Evolutionary conservation across 768 basidiomycete species (phyloP).

Genomic region (Mycena floridula): DNA sequence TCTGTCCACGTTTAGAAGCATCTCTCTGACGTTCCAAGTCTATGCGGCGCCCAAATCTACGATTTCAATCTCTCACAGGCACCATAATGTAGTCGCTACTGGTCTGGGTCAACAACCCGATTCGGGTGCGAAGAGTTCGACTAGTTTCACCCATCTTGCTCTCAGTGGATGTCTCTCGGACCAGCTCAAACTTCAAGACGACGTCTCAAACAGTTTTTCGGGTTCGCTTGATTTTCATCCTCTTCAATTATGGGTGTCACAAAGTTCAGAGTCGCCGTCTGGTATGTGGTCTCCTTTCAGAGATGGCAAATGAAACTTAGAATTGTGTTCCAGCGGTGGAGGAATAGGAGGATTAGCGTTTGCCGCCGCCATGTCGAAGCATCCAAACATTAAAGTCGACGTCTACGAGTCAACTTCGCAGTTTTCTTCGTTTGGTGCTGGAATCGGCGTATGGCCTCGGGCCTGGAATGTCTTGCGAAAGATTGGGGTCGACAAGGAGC

Average conservation of each 20-base stretch:
- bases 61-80: too few species aligned
- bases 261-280: slow-evolving; percentile 9
- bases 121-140: too few species aligned
- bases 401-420: slow-evolving; percentile 38
- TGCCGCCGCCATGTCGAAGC: slow-evolving; percentile 21
- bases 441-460: slow-evolving; percentile 35
- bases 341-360: slow-evolving; percentile 26
- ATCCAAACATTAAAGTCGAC: slow-evolving; percentile 32
- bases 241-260: slow-evolving; percentile 2
- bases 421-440: slow-evolving; percentile 39
- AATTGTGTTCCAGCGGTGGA: slow-evolving; percentile 18
- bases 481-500: slow-evolving; percentile 32
- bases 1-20: too few species aligned
- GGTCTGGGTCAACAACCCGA: too few species aligned
- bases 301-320: background rate
- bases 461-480: slow-evolving; percentile 34
- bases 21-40: too few species aligned
- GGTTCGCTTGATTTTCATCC: too few species aligned
- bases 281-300: slow-evolving; percentile 5
- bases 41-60: too few species aligned
- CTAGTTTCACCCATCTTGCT: too few species aligned
- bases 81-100: too few species aligned
- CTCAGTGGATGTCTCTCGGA: too few species aligned
- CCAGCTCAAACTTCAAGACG: too few species aligned
- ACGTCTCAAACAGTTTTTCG: too few species aligned